Evolutionary conservation across 768 basidiomycete species (phyloP), one percentile per base, ranked within the genome.

Genomic region (Fibroporia radiculosa): DNA sequence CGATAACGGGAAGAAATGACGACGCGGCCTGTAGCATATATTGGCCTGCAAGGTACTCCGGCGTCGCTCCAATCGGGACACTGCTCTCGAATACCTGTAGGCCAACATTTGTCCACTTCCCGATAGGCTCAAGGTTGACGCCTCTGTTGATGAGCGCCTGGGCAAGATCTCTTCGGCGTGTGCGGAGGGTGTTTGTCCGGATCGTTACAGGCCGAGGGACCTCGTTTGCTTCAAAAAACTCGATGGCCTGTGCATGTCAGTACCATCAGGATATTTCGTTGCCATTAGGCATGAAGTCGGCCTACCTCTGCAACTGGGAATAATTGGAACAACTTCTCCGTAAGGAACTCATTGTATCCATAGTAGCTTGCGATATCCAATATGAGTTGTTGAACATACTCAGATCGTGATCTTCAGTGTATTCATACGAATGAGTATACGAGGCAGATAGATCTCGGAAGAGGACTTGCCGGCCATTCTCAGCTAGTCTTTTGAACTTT

Each of bases 1-100:
- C 91, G 51, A 98, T 93, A 58, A 98, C 96, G 43, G 96, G 96
- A n/a, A 99, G 77, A 75, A 99, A 97, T 1, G 96, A 98, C 4
- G 93, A 95, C 10, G 96, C 96, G 5, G 96, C 91, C 71, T 99
- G 96, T 20, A 98, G 85, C 90, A 99, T 98, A 66, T 99, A 99
- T 62, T 99, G 93, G 2, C 96, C 96, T 0, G 96, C 93, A 29
- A 99, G 80, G 66, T 99, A 99, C 68, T 99, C 96, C 10, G 96
- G 96, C 2, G 96, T 98, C 5, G 96, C 96, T 62, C 88, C 95
- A 50, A 99, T 90, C 0, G 96, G 96, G 1, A 99, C 93, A 49
- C 78, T 82, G 52, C 87, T 90, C 67, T 97, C 95, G 61, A 98
- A 98, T 3, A 99, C 86, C 64, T 98, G 96, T n/a, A 99, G 74